Conservation (phyloP, 345 rosid genomes). For the Sisymbrium irio region DNA sequence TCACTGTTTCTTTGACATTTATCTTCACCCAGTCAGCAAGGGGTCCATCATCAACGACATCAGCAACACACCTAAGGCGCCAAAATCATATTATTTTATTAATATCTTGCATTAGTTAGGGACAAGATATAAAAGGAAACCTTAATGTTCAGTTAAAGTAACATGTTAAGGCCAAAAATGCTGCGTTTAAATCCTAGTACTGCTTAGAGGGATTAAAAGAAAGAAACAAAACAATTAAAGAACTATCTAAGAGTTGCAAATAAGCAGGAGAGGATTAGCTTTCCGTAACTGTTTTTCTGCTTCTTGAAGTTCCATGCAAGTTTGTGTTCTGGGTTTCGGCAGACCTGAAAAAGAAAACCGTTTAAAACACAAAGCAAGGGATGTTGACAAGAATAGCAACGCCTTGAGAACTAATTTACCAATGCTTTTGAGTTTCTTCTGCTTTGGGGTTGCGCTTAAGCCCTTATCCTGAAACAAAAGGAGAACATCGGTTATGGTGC, state of each 20-base stretch:
- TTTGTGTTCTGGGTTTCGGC: conserved; percentile 47
- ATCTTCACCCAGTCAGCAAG: conserved; percentile 96
- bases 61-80: conserved; percentile 44
- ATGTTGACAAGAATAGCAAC: background rate
- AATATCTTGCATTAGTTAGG: background rate
- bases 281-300: conserved; percentile 62
- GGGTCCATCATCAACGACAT: conserved; percentile 66
- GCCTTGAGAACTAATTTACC: conserved; percentile 42
- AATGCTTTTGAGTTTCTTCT: conserved; percentile 67
- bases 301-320: conserved; percentile 42
- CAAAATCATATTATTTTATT: conserved; percentile 6
- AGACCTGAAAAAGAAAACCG: conserved; percentile 42
- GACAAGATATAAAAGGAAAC: background rate
- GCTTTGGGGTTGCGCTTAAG: conserved; percentile 49
- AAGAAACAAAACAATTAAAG: background rate
- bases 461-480: conserved; percentile 47
- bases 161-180: background rate
- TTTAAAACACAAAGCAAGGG: conserved; percentile 19
- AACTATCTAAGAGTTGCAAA: background rate
- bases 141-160: background rate
- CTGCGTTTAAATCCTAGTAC: background rate
- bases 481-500: conserved; percentile 11
- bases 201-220: background rate
- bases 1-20: conserved; percentile 70
- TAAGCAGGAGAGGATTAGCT: conserved; percentile 18